Evolutionary conservation across 129 eudicot genomes (phyloP).

Genomic region (Ambrosia trifida): DNA sequence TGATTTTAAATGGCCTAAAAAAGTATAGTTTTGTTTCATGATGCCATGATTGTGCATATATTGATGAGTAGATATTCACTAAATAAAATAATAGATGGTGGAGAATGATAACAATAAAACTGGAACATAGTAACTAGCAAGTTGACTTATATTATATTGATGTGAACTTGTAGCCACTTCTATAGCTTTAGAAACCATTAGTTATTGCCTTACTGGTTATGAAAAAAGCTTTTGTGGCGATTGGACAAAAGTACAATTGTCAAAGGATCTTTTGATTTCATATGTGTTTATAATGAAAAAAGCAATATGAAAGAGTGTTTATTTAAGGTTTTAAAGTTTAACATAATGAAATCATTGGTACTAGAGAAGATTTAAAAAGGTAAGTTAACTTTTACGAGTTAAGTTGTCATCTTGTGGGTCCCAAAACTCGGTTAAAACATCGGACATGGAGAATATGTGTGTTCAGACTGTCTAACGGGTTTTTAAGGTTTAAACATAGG

Average conservation of each 20-base stretch:
- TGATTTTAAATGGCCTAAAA: slow-evolving; percentile 31
- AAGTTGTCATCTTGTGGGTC: not conserved
- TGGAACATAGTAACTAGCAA: slow-evolving; percentile 25
- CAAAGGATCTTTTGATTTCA: slow-evolving; percentile 19
- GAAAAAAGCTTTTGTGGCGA: not conserved
- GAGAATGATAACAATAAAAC: slow-evolving; percentile 31
- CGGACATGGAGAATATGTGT: not conserved
- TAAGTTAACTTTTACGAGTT: not conserved
- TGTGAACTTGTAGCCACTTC: slow-evolving; percentile 29
- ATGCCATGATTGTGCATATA: slow-evolving; percentile 7
- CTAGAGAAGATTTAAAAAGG: not conserved
- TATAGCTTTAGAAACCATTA: slow-evolving; percentile 29
- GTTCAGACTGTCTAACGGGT: not conserved
- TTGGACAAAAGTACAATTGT: slow-evolving; percentile 13
- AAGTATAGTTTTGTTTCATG: slow-evolving; percentile 17
- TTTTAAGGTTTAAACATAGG: too few species aligned
- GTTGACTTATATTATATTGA: slow-evolving; percentile 15
- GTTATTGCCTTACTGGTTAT: not conserved
- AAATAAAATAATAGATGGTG: slow-evolving; percentile 22
- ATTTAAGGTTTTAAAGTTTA: not conserved
- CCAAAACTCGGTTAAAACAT: not conserved
- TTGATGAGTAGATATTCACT: slow-evolving; percentile 39
- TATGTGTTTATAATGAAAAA: slow-evolving; percentile 15
- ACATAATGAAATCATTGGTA: not conserved
- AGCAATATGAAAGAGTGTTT: slow-evolving; percentile 23